Conservation (phyloP, 2,329 filamentous ascomycete species). For the Metarhizium anisopliae region DNA sequence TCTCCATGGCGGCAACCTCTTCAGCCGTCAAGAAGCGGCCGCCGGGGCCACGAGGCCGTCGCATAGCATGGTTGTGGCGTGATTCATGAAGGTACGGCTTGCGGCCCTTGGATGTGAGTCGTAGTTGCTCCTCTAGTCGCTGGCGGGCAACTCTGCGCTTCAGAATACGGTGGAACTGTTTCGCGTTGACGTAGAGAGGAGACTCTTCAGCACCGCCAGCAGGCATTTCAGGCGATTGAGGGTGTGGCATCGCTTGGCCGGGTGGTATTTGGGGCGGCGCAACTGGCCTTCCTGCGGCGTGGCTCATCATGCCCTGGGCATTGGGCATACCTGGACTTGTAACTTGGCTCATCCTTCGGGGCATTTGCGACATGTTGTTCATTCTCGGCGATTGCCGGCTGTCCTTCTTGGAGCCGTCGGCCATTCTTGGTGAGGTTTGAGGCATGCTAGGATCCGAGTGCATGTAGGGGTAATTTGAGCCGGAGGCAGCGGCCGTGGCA, state of each 20-base stretch:
- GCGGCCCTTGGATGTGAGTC: constrained; percentile 86
- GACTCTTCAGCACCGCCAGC: constrained; percentile 73
- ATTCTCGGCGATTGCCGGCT: constrained; percentile 72
- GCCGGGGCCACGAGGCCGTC: constrained; percentile 83
- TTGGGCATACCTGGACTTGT: constrained; percentile 66
- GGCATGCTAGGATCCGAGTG: constrained; percentile 58
- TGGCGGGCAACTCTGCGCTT: constrained; percentile 91
- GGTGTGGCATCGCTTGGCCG: constrained; percentile 56
- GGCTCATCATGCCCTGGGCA: constrained; percentile 68
- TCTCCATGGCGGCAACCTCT: constrained; percentile 85
- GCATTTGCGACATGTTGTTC: constrained; percentile 51
- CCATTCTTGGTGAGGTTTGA: constrained; percentile 71
- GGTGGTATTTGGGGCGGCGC: constrained; percentile 51
- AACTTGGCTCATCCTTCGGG: constrained; percentile 67
- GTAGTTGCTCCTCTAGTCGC: constrained; percentile 83
- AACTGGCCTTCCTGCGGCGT: constrained; percentile 43
- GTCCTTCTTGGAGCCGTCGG: constrained; percentile 61
- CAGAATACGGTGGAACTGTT: constrained; percentile 95
- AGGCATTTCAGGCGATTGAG: constrained; percentile 73
- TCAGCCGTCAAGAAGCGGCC: constrained; percentile 94
- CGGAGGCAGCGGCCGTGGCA: constrained; percentile 81
- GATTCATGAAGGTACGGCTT: constrained; percentile 98
- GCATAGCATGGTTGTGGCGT: constrained; percentile 96
- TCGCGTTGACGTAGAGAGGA: constrained; percentile 94
- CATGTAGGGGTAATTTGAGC: constrained; percentile 67